Base-by-base conservation (phyloP, 2,329 filamentous ascomycete species). In the Fusarium burgessii region DNA sequence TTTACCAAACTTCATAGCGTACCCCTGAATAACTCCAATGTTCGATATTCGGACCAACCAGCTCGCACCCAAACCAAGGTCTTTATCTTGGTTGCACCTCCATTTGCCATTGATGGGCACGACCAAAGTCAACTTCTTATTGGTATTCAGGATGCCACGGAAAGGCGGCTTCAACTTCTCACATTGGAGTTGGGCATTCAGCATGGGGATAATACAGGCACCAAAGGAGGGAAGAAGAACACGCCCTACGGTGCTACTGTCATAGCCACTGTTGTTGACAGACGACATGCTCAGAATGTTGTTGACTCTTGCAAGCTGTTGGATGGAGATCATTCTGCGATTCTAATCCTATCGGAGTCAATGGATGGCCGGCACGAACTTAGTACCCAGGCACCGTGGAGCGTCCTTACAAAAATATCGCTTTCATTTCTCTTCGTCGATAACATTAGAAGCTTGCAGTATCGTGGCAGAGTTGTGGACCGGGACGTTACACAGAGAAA, bases 311-410 rank as follows among this genome's bases (percentile, higher is more conserved):
- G 91, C 79, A 92, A 90, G 74, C 79, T 95, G 45, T 84, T 86
- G 7, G 92, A 95, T 77, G 90, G 90, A 3, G 84, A 86, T 29
- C 84, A 92, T 58, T 89, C 90, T 35, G 89, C 90, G 70, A 91
- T 95, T 55, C 81, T 94, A 5, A 89, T 93, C 29, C 81, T 95
- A 17, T 92, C 90, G 6, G 88, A 91, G 72, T 88, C 89, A 27
- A 85, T 86, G 54, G 84, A 89, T 70, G 91, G 91, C 3, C 86
- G 87, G 33, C 87, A 89, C 49, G 89, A 92, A 75, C 80, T 95
- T 18, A 93, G 90, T 71, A 82, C 93, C 13, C 92, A 94, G 78
- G 91, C 91, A 9, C 92, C 92, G 1, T 95, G 92, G 92, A 90
- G 91, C 62, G 87, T 87, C 56, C 84, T 92, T 15, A 89, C 90